A percentile compares a stretch with the other conserved stretches of the same genome.
phyloP scores from a whole-genome alignment of 179 eudicot genomes.

The Heliamphora pulchella region DNA sequence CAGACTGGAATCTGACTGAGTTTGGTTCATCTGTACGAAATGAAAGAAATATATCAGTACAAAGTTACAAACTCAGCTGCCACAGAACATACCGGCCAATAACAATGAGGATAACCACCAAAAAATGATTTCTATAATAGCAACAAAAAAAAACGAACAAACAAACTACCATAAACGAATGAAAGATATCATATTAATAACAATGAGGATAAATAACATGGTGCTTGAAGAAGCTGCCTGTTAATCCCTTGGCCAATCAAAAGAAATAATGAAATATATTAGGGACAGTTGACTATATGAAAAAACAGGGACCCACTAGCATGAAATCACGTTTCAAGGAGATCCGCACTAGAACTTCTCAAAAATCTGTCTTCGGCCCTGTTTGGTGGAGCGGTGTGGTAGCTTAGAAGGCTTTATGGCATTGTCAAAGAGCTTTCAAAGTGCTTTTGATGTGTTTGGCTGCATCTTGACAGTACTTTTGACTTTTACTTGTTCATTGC shows the following conservation, averaged over 20 bases:
- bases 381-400: neutral
- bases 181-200: neutral
- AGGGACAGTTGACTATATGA: neutral
- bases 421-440: too few species aligned
- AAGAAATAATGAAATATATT: too few species aligned
- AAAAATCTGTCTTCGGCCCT: neutral
- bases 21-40: slow-evolving; percentile 27
- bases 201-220: neutral
- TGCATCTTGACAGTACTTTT: neutral
- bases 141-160: too few species aligned
- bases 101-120: neutral
- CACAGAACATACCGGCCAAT: neutral
- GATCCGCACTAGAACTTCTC: neutral
- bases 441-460: neutral
- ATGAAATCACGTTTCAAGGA: neutral
- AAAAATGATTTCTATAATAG: neutral
- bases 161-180: neutral
- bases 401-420: neutral
- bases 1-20: slow-evolving; percentile 8
- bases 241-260: neutral
- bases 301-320: neutral
- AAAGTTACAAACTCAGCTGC: neutral
- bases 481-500: neutral
- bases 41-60: neutral
- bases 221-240: neutral